Evolutionary conservation across 208 protist species (phyloP), one percentile per base, ranked within the genome.

Genomic region (Histomonas meleagridis): DNA sequence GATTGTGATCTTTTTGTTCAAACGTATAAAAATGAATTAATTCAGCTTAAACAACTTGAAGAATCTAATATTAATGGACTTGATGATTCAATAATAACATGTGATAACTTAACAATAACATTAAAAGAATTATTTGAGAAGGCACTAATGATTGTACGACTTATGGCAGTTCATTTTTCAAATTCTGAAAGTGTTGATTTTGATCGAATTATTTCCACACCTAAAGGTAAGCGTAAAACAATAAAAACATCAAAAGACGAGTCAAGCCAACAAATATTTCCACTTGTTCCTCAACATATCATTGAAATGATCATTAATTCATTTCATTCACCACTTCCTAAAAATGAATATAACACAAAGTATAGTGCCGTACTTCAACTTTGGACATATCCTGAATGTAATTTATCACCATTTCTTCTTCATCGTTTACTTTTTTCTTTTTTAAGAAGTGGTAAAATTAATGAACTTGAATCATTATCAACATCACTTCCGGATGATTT

Each of bases 131-230:
- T 86, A n/a, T 86, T 51, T 55, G 1, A 43, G 0, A 55, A 9
- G 1, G 76, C 46, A 10, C n/a, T 55, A 43, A 86, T 23, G 2
- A 55, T 43, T 4, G 38, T 86, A 14, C 46, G 55, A 38, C 55
- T 86, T 38, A 86, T 86, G 43, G 23, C 76, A 26, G 76, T 86
- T 86, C 76, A 86, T 55, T 86, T 86, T 55, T 35, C 23, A 16
- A 28, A 1, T 40, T 55, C 40, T 38, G 76, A 86, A 53, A 46
- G 55, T 46, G 32, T 86, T 53, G 46, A 14, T 57, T 86, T 86
- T 51, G 76, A 86, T 26, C 23, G 16, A 5, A 32, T 48, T 9
- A 7, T 26, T 1, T 86, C 76, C 18, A 38, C 76, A 32, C 23
- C n/a, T 14, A 86, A 46, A 40, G 46, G n/a, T 21, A n/a, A 51